Conservation (phyloP, 441 rosid species). For the Hura crepitans region DNA sequence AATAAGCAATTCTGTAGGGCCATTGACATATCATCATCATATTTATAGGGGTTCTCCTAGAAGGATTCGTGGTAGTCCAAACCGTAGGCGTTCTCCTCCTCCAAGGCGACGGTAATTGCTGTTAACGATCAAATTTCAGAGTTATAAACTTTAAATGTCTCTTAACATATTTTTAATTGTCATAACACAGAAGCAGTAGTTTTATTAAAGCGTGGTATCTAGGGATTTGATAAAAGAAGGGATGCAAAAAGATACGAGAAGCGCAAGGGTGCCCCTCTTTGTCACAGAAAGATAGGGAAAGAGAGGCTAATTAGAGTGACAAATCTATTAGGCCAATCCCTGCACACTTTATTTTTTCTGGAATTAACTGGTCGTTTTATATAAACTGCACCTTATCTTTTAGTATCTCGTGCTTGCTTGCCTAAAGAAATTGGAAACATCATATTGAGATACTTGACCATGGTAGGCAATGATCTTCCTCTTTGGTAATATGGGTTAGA, state of each 20-base stretch:
- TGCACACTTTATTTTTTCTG: neutral
- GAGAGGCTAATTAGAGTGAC: neutral
- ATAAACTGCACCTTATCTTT: too few relatives aligned
- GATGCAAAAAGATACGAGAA: too few relatives aligned
- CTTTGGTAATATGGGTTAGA: neutral
- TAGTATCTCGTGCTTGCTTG: neutral
- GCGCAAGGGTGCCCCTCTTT: too few relatives aligned
- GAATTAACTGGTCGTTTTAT: too few relatives aligned
- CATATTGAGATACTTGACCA: neutral
- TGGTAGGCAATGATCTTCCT: neutral
- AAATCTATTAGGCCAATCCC: neutral
- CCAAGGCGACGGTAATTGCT: constrained; percentile 70
- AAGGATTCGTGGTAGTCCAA: constrained; percentile 85
- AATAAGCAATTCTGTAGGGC: constrained; percentile 2
- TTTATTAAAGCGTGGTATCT: neutral
- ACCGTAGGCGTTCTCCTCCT: constrained; percentile 90
- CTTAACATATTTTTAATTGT: neutral
- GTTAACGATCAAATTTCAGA: neutral
- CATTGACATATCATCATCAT: constrained; percentile 20
- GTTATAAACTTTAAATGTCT: constrained; percentile 14
- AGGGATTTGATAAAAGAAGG: neutral
- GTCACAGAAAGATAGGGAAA: neutral
- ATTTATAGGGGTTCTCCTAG: constrained; percentile 70
- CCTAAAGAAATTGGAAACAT: neutral
- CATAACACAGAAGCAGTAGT: neutral